Evolutionary conservation across 148 eudicot species (phyloP).

Genomic region (Rhododendron ovatum): DNA sequence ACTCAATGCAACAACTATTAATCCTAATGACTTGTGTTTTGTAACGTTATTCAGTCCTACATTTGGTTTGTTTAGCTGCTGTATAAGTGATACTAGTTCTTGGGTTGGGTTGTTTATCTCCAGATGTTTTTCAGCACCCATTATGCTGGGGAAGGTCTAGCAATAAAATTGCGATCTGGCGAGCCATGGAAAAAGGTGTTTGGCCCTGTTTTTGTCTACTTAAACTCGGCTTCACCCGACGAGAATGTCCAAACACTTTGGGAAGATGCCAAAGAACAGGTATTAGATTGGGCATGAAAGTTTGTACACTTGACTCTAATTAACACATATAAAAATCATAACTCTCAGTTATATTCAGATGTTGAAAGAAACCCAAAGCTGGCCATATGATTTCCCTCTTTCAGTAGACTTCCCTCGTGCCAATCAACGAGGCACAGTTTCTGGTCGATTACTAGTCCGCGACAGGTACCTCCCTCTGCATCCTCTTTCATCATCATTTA

Average conservation of each 20-base stretch:
- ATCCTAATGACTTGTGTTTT: not conserved
- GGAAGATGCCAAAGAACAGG: conserved; percentile 71
- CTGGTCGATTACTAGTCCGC: conserved; percentile 56
- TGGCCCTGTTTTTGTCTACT: conserved; percentile 77
- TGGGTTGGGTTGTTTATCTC: not conserved
- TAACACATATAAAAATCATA: not conserved
- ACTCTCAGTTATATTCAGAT: conserved; percentile 29
- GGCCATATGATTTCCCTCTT: conserved; percentile 78
- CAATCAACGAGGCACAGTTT: conserved; percentile 46
- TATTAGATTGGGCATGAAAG: not conserved
- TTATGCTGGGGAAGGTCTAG: conserved; percentile 49
- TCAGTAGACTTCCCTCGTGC: conserved; percentile 53
- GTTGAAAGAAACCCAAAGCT: conserved; percentile 45
- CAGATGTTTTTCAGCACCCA: conserved; percentile 94
- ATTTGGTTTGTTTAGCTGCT: not conserved
- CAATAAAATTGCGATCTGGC: conserved; percentile 39
- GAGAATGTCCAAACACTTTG: conserved; percentile 42
- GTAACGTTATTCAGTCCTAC: not conserved
- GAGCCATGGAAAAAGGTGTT: conserved; percentile 90
- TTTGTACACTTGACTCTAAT: not conserved
- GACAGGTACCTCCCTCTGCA: conserved; percentile 42
- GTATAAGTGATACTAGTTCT: not conserved
- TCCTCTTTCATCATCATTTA: not conserved
- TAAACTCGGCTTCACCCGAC: conserved; percentile 37
- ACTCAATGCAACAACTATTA: not conserved